Conservation (phyloP, 169 alveolate genomes). For the Cytauxzoon felis region DNA sequence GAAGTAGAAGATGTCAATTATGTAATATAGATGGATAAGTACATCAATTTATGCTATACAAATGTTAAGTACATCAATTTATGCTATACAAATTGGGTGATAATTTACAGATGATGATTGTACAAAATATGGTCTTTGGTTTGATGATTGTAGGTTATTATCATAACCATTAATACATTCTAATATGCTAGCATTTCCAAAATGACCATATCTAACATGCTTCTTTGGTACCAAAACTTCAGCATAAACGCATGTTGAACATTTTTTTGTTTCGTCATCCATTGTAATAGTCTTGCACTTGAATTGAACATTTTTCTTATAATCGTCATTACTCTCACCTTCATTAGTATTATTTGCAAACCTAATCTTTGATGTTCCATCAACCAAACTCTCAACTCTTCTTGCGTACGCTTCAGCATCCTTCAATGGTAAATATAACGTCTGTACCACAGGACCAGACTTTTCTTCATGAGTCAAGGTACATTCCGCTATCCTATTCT, state of each 20-base stretch:
- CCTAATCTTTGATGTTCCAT: not conserved
- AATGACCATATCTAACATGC: slow-evolving; percentile 49
- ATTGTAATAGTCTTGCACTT: slow-evolving; percentile 35
- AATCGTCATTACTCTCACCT: not conserved
- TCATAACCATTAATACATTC: slow-evolving; percentile 59
- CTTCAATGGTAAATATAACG: slow-evolving; percentile 32
- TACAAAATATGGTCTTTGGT: slow-evolving; percentile 19
- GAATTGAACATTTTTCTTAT: not conserved
- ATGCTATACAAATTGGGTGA: slow-evolving; percentile 54
- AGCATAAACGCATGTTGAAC: slow-evolving; percentile 35
- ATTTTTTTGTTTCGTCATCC: slow-evolving; percentile 22
- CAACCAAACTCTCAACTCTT: slow-evolving; percentile 2
- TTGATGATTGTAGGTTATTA: slow-evolving; percentile 3
- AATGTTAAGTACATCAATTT: too few relatives aligned
- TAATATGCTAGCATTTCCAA: slow-evolving; percentile 22
- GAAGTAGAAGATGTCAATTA: slow-evolving; percentile 29
- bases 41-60: too few relatives aligned
- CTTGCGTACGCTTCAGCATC: slow-evolving; percentile 51
- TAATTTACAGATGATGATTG: slow-evolving; percentile 7
- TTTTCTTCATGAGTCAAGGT: slow-evolving; percentile 14
- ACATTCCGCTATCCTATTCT: slow-evolving; percentile 56
- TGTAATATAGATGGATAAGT: slow-evolving; percentile 9
- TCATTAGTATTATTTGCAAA: not conserved
- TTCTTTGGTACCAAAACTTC: slow-evolving; percentile 31
- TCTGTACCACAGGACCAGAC: slow-evolving; percentile 1